A percentile compares a stretch with the other conserved stretches of the same genome.
phyloP scores from a whole-genome alignment of 2,329 filamentous ascomycete species.

The Pseudogymnoascus sp. region DNA sequence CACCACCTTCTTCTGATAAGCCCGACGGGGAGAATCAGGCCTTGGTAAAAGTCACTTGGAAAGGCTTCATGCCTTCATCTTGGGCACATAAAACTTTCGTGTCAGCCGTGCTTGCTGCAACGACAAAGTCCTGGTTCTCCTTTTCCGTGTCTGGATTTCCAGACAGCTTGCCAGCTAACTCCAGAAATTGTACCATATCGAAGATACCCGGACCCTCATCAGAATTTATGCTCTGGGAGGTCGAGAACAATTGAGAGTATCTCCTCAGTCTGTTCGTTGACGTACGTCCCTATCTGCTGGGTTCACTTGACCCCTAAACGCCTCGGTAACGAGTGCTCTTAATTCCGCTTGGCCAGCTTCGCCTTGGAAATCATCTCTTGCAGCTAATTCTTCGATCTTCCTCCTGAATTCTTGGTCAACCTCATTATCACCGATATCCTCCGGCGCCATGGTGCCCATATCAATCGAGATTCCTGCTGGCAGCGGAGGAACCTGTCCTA shows the following conservation, averaged over 20 bases:
- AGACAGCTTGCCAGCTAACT: constrained; percentile 36
- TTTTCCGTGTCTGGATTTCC: constrained; percentile 47
- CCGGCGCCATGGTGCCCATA: constrained; percentile 64
- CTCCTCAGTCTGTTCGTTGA: constrained; percentile 47
- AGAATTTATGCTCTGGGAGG: constrained; percentile 56
- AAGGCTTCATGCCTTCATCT: constrained; percentile 47
- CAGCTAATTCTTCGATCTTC: constrained; percentile 82
- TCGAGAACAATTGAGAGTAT: constrained; percentile 24
- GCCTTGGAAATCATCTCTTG: constrained; percentile 74
- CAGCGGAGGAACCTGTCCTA: constrained; percentile 47
- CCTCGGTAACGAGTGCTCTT: constrained; percentile 72
- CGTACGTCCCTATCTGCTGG: constrained; percentile 57
- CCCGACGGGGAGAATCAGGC: constrained; percentile 20
- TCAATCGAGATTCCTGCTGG: constrained; percentile 73
- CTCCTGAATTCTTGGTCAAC: constrained; percentile 77
- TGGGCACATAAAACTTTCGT: constrained; percentile 47
- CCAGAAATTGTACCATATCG: constrained; percentile 47
- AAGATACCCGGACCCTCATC: constrained; percentile 41
- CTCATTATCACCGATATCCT: constrained; percentile 54
- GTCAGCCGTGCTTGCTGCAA: constrained; percentile 37
- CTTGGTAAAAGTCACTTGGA: constrained; percentile 50
- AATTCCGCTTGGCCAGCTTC: constrained; percentile 74
- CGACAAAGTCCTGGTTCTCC: constrained; percentile 47
- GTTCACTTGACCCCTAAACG: constrained; percentile 60
- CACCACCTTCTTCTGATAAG: constrained; percentile 37